These are phyloP conservation scores for Podaxis pistillaris DNA, from an alignment of 768 basidiomycete genomes.

Conservation along the genomic window DNA sequence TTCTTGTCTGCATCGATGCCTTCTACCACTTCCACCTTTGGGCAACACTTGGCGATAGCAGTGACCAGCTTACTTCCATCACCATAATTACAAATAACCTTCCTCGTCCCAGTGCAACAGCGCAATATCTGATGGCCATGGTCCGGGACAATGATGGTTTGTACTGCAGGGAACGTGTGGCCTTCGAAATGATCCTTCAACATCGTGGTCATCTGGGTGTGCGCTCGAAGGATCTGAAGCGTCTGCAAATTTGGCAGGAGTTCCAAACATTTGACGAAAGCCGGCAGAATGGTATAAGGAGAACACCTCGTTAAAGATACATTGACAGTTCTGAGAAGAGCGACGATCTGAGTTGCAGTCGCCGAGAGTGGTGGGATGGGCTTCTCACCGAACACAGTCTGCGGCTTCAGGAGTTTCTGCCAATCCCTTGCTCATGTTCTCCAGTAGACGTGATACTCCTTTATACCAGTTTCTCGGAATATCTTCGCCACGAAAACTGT, in stretches of 20 bases:
- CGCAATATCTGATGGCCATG: slow-evolving; percentile 30
- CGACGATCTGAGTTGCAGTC: background rate
- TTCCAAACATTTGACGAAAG: slow-evolving; percentile 24
- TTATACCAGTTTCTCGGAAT: slow-evolving; percentile 2
- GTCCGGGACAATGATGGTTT: slow-evolving; percentile 25
- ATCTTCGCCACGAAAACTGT: background rate
- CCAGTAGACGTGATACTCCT: background rate
- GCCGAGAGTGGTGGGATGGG: background rate
- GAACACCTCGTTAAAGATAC: slow-evolving; percentile 29
- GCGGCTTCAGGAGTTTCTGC: background rate
- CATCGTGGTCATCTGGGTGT: slow-evolving; percentile 28
- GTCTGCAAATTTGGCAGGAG: slow-evolving; percentile 29
- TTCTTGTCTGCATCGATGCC: slow-evolving; percentile 20
- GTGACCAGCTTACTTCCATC: slow-evolving; percentile 27
- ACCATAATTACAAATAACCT: slow-evolving; percentile 22
- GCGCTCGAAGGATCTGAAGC: slow-evolving; percentile 29
- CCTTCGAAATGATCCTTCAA: slow-evolving; percentile 24
- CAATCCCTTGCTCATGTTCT: slow-evolving; percentile 9
- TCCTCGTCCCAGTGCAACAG: slow-evolving; percentile 25
- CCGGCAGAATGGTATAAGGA: slow-evolving; percentile 21
- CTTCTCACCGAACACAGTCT: slow-evolving; percentile 8
- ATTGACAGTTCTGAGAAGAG: slow-evolving; percentile 21
- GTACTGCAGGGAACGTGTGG: slow-evolving; percentile 22
- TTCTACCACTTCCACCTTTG: slow-evolving; percentile 24
- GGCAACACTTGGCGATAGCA: slow-evolving; percentile 21